Base-by-base conservation (phyloP, 768 basidiomycete genomes). In the Tephrocybe sp. region DNA sequence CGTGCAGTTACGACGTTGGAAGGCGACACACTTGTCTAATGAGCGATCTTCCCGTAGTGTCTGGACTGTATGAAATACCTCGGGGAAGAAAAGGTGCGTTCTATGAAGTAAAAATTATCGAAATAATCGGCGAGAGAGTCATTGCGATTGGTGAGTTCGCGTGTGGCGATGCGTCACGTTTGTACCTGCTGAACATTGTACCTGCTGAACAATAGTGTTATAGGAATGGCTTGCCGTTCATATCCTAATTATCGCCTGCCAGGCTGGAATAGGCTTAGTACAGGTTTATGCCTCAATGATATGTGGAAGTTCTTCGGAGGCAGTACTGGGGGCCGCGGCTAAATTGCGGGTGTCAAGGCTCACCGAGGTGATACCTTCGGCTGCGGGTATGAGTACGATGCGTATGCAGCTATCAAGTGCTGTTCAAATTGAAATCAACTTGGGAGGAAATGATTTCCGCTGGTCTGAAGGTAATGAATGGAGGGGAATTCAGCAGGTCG, bases 221-320 rank as follows among this genome's bases (percentile, higher is more conserved):
- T 41, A 86, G 85, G 86, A 7, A 84, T 81, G 1, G 71, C 82
- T 10, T 86, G 84, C 59, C 71, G 71, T 14, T 85, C 86, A 3
- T 86, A 86, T 56, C 86, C 85, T 0, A 64, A 67, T 1, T 86
- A 79, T 72, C 76, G 85, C 16, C 71, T 85, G 38, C 86, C 86
- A 35, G 85, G 85, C 3, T 87, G 86, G 86, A 83, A 88, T 59
- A 69, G 85, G 42, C 68, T 78, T 36, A 85, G 84, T 48, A 79
- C 80, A 1, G 85, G 76, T 1, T 68, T 85, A 22, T 85, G 87
- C 57, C 74, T 87, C 31, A 86, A 87, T 60, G 85, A 87, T 65
- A 69, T 84, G 60, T 76, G 82, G 61, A 87, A 86, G 64, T 87
- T 87, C 72, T 87, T 82, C 52, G 84, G 86, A 58, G 83, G 85